Evolutionary conservation across 169 alveolate genomes (phyloP).

Genomic region (Perkinsus olseni): DNA sequence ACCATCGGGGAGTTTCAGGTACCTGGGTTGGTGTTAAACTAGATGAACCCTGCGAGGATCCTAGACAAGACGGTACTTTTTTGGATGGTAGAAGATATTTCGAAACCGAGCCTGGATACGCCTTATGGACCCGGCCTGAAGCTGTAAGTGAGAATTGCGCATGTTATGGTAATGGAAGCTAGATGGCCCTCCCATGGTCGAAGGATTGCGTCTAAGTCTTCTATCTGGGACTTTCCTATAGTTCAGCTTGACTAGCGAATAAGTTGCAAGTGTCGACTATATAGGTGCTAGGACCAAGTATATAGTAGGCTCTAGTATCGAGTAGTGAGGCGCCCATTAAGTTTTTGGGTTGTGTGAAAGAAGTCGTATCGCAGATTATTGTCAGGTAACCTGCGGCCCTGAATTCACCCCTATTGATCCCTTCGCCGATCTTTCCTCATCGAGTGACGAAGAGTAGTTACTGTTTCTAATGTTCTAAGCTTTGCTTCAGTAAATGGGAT

Average conservation of each 20-base stretch:
- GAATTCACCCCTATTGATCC: not conserved
- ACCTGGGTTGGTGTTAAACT: not conserved
- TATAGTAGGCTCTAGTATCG: too few species aligned
- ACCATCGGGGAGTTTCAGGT: not conserved
- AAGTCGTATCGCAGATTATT: not conserved
- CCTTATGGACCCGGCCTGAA: not conserved
- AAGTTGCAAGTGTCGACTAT: too few species aligned
- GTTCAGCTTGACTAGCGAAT: too few species aligned
- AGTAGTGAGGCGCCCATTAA: too few species aligned
- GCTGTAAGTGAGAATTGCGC: not conserved
- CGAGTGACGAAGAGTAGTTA: not conserved
- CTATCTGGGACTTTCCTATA: too few species aligned
- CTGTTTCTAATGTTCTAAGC: not conserved
- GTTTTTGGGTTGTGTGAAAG: too few species aligned
- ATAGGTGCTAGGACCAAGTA: too few species aligned
- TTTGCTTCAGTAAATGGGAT: too few species aligned
- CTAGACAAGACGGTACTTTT: not conserved
- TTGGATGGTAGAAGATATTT: not conserved
- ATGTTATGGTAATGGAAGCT: too few species aligned
- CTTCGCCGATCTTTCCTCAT: not conserved
- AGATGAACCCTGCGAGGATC: not conserved
- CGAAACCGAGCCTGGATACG: not conserved
- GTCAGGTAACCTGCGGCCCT: not conserved
- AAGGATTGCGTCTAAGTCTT: too few species aligned
- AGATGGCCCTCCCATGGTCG: too few species aligned